Evolutionary conservation across 2,329 filamentous ascomycete genomes (phyloP).

Genomic region (Fusarium sp.): DNA sequence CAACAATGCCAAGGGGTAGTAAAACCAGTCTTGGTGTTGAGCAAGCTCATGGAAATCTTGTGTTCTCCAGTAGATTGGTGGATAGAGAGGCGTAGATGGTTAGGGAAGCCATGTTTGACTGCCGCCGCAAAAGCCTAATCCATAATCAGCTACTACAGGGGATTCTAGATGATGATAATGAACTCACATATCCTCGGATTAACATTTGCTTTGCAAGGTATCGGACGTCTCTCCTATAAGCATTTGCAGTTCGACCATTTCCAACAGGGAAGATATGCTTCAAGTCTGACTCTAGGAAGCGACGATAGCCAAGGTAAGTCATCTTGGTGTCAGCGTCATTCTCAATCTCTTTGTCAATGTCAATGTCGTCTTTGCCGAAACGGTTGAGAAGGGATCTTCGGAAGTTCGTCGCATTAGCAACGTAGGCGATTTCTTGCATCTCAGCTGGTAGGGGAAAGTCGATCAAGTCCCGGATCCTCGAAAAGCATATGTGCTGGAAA

Average conservation of each 20-base stretch:
- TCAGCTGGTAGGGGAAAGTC: constrained; percentile 55
- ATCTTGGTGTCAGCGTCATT: constrained; percentile 46
- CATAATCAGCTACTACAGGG: not conserved
- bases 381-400: constrained; percentile 47
- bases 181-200: constrained; percentile 47
- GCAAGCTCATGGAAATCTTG: constrained; percentile 48
- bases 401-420: constrained; percentile 49
- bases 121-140: constrained; percentile 48
- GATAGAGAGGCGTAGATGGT: constrained; percentile 49
- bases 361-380: constrained; percentile 41
- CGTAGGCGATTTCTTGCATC: constrained; percentile 57
- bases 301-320: constrained; percentile 49
- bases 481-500: constrained; percentile 59
- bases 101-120: constrained; percentile 44
- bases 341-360: constrained; percentile 49
- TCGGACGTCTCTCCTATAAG: constrained; percentile 45
- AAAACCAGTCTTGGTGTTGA: constrained; percentile 48
- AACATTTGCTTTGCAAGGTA: constrained; percentile 51
- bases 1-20: constrained; percentile 52
- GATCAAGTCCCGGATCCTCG: constrained; percentile 60
- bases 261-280: constrained; percentile 47
- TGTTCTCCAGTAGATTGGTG: constrained; percentile 46
- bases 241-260: constrained; percentile 31
- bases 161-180: too few species aligned
- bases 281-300: constrained; percentile 49